Conservation (phyloP, 306 rosid genomes). For the Luffa acutangula region DNA sequence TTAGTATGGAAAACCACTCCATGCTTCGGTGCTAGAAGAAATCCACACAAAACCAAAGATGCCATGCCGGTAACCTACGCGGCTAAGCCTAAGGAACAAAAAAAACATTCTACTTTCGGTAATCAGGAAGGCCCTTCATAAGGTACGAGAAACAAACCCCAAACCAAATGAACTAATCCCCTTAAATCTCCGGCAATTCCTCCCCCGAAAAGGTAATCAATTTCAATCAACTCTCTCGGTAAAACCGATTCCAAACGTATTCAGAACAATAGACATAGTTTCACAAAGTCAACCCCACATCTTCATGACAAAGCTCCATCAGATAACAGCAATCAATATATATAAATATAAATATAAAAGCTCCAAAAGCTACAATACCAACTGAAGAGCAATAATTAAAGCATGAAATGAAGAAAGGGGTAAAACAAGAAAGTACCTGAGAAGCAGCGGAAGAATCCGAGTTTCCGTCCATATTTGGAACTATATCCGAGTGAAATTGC, state of each 20-base stretch:
- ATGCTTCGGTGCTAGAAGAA: not conserved
- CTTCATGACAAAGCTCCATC: not conserved
- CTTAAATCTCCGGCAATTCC: not conserved
- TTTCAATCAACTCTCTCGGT: not conserved
- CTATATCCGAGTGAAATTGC: conserved; percentile 15
- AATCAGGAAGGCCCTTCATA: not conserved
- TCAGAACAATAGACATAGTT: not conserved
- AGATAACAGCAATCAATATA: not conserved
- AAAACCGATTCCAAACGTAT: not conserved
- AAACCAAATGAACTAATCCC: not conserved
- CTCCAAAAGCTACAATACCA: not conserved
- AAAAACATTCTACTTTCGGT: not conserved
- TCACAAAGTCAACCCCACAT: not conserved
- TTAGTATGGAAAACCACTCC: not conserved
- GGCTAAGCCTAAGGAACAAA: not conserved
- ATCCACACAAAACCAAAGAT: not conserved
- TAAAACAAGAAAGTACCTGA: conserved; percentile 35
- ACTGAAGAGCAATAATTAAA: not conserved
- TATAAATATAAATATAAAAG: not conserved
- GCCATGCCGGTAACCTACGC: not conserved
- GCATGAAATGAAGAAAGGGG: not conserved
- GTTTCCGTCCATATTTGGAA: conserved; percentile 12
- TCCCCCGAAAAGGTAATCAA: not conserved
- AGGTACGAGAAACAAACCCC: not conserved
- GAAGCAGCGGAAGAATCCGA: conserved; percentile 42